Conservation (phyloP, 306 rosid genomes). For the Vicia villosa region DNA sequence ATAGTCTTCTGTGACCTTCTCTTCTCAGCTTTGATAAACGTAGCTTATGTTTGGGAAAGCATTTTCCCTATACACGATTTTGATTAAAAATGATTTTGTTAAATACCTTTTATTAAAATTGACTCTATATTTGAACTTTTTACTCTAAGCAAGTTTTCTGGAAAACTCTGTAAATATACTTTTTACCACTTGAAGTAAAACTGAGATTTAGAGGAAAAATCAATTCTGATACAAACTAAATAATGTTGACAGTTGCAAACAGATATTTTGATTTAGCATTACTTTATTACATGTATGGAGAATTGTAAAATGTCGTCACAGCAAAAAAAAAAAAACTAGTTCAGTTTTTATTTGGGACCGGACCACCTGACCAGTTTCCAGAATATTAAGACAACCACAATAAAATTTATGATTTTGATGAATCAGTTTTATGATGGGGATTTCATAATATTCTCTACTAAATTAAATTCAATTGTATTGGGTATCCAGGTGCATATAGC, state of each 20-base stretch:
- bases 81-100: neutral
- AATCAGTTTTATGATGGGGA: constrained; percentile 11
- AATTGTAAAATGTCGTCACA: constrained; percentile 15
- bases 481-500: constrained; percentile 79
- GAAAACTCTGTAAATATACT: neutral
- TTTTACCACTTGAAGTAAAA: neutral
- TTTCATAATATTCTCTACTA: constrained; percentile 13
- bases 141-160: neutral
- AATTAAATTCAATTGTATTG: constrained; percentile 34
- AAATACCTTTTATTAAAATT: neutral
- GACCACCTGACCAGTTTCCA: neutral
- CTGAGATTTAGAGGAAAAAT: neutral
- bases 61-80: neutral
- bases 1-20: constrained; percentile 6
- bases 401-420: constrained; percentile 18
- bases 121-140: neutral
- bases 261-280: neutral
- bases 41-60: neutral
- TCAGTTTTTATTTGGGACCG: neutral
- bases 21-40: neutral
- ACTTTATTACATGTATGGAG: constrained; percentile 5
- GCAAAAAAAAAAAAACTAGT: constrained; percentile 1
- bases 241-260: neutral
- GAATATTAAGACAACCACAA: neutral
- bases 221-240: neutral